Base-by-base conservation (phyloP, 2,329 filamentous ascomycete genomes). In the Rutstroemia sydowiana region DNA sequence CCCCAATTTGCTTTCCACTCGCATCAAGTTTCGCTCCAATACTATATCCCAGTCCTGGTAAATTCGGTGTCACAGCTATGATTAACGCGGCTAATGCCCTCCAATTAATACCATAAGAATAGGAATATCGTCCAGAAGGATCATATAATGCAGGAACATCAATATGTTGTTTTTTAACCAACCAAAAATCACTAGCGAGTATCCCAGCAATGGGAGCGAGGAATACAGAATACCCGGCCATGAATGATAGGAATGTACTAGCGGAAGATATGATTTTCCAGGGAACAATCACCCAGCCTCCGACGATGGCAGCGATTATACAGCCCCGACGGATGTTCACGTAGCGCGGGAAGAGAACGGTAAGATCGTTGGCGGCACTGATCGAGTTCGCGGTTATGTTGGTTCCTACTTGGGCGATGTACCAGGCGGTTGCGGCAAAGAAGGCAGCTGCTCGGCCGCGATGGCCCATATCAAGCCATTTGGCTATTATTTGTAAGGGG, bases 201-300 rank as follows among this genome's bases (percentile, higher is more conserved):
- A 84, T 80, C 0, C 73, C 73, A 1, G 78, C 77, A 53, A 83
- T 79, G 0, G 80, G 79, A 0, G 76, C 79, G 1, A 84, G 68
- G 66, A 84, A 84, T 18, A 84, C 72, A 1, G 77, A 75, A 63
- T 84, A 82, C 0, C 81, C 82, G 40, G 75, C 73, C 75, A 88
- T 84, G 67, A 87, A 87, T 40, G 76, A 74, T 3, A 84, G 67
- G 58, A 85, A 79, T 1, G 75, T 79, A 2, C 67, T 63, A 2
- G 81, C 82, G 0, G 76, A 81, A 31, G 66, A 71, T 16, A 85
- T 69, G 52, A 85, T 85, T 67, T 83, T 83, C 82, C 81, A 85
- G 1, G 80, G 81, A 1, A 82, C 78, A 30, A 84, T 71, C 2
- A 74, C 73, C 79, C 79, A 84, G 20, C 75, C 76, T 0, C 68